phyloP scores from a whole-genome alignment of 2,329 filamentous ascomycete species.

The Fusarium tanahbumbuense region DNA sequence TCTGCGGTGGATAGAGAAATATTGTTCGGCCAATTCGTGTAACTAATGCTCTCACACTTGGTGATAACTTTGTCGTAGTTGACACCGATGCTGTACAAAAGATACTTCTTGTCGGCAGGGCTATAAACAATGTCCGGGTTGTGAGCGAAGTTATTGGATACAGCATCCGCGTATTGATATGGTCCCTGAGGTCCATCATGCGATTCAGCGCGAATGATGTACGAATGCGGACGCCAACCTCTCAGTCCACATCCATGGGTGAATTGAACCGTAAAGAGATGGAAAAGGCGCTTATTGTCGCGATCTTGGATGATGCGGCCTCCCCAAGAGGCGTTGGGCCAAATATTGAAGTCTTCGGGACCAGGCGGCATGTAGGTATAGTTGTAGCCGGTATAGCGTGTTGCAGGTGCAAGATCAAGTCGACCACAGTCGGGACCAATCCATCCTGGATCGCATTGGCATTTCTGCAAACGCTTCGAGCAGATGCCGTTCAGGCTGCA shows the following conservation, averaged over 20 bases:
- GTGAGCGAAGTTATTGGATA: slow-evolving; percentile 58
- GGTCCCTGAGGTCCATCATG: slow-evolving; percentile 57
- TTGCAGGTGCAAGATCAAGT: slow-evolving; percentile 58
- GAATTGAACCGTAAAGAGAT: slow-evolving; percentile 60
- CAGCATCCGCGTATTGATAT: slow-evolving; percentile 55
- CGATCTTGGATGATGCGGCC: slow-evolving; percentile 59
- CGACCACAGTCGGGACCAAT: slow-evolving; percentile 56
- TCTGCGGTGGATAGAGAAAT: slow-evolving; percentile 44
- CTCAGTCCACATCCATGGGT: slow-evolving; percentile 58
- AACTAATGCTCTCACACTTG: slow-evolving; percentile 28
- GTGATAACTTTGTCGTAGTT: slow-evolving; percentile 10
- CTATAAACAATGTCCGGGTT: slow-evolving; percentile 60
- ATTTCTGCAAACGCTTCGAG: slow-evolving; percentile 3
- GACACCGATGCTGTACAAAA: slow-evolving; percentile 59
- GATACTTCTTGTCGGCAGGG: slow-evolving; percentile 56
- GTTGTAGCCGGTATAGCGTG: slow-evolving; percentile 58
- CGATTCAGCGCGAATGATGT: slow-evolving; percentile 59
- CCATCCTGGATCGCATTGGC: slow-evolving; percentile 58
- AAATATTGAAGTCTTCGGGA: not conserved
- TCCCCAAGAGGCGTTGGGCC: slow-evolving; percentile 60
- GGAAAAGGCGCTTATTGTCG: slow-evolving; percentile 52
- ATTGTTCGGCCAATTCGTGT: slow-evolving; percentile 32
- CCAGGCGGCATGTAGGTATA: slow-evolving; percentile 55
- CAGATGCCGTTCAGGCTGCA: slow-evolving; percentile 50
- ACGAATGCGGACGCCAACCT: slow-evolving; percentile 61